Conservation (phyloP, 106 monocot species). For the Phalaenopsis equestris region DNA sequence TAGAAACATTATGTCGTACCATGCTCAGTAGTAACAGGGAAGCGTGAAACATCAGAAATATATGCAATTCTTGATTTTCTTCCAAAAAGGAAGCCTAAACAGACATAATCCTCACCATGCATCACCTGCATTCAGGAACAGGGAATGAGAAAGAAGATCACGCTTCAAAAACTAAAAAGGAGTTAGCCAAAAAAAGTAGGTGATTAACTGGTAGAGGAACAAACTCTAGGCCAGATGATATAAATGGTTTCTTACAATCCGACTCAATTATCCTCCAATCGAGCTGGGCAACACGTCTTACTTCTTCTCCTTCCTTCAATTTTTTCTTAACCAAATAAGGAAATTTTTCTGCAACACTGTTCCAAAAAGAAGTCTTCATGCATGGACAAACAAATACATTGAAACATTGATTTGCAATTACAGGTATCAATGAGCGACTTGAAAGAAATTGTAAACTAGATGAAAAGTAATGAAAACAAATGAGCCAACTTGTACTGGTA, state of each 20-base stretch:
- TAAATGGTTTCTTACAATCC: slow-evolving; percentile 57
- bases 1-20: slow-evolving; percentile 24
- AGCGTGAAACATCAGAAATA: slow-evolving; percentile 92
- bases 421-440: not conserved
- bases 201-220: slow-evolving; percentile 81
- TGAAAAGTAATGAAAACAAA: not conserved
- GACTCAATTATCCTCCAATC: slow-evolving; percentile 82
- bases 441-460: not conserved
- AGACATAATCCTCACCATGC: slow-evolving; percentile 95
- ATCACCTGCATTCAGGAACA: slow-evolving; percentile 47
- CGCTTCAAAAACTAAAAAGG: not conserved
- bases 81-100: slow-evolving; percentile 86
- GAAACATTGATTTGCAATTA: not conserved
- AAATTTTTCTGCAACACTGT: slow-evolving; percentile 70
- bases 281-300: slow-evolving; percentile 76
- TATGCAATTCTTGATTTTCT: slow-evolving; percentile 77
- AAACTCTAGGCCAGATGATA: slow-evolving; percentile 75
- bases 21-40: slow-evolving; percentile 69
- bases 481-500: not conserved
- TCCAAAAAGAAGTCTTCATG: not conserved
- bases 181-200: slow-evolving; percentile 9
- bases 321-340: slow-evolving; percentile 69
- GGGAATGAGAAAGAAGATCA: slow-evolving; percentile 6
- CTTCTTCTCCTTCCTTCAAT: slow-evolving; percentile 71
- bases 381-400: not conserved